Conservation (phyloP, 768 basidiomycete genomes). For the Psilocybe cyanescens region DNA sequence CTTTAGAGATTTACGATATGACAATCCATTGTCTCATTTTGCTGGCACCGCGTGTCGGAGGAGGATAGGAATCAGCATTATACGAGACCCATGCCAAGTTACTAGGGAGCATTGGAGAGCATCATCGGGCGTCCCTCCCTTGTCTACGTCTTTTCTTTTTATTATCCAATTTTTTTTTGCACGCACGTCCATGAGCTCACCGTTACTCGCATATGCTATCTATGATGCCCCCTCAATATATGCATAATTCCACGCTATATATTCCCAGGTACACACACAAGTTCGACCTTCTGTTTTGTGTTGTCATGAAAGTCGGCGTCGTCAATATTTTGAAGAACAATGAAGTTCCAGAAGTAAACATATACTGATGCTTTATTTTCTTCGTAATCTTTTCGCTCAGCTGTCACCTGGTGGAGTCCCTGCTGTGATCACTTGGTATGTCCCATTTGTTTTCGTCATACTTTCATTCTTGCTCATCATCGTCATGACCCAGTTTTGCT, state of each 20-base stretch:
- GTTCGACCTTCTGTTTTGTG: neutral
- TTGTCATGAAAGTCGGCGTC: neutral
- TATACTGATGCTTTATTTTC: too few species aligned
- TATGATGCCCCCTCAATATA: neutral
- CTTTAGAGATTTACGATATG: constrained; percentile 18
- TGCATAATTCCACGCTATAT: neutral
- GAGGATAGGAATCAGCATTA: constrained; percentile 1
- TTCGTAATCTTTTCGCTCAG: too few species aligned
- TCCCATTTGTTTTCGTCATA: too few species aligned
- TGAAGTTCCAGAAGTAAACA: too few species aligned
- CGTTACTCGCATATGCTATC: neutral
- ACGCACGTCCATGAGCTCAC: neutral
- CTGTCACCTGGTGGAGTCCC: too few species aligned
- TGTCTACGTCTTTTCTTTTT: constrained; percentile 6
- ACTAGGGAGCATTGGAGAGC: neutral
- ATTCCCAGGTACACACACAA: neutral
- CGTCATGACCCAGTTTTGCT: too few species aligned
- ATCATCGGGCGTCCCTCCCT: neutral
- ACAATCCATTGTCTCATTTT: constrained; percentile 11
- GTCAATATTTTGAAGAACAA: too few species aligned
- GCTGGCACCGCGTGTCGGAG: constrained; percentile 10
- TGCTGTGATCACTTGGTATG: too few species aligned
- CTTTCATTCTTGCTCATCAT: too few species aligned
- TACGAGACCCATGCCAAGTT: neutral
- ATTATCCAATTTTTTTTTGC: constrained; percentile 3